Conservation (phyloP, 108 stramenopile genomes). For the Fragilariopsis cylindrus region DNA sequence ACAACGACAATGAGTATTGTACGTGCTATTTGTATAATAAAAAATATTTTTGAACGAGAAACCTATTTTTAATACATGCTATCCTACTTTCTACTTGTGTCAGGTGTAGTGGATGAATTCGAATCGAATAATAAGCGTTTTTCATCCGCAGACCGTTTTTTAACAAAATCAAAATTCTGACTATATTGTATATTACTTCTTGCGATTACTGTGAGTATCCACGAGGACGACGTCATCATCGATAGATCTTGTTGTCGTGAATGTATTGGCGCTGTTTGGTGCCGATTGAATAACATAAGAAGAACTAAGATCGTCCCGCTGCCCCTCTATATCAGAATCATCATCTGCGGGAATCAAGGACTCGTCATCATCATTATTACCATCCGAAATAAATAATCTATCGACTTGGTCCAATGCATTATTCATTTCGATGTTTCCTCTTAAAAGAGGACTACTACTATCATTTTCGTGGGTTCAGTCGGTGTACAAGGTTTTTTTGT, state of each 20-base stretch:
- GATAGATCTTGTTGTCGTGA: slow-evolving; percentile 29
- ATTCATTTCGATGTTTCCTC: background rate
- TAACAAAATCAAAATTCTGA: background rate
- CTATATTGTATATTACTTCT: background rate
- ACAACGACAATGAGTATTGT: too few species aligned
- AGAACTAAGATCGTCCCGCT: slow-evolving; percentile 25
- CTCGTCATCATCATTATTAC: slow-evolving; percentile 14
- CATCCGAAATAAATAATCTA: background rate
- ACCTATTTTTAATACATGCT: too few species aligned
- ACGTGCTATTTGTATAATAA: too few species aligned
- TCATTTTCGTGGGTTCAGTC: too few species aligned
- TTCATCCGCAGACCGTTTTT: too few species aligned
- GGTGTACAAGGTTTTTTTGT: background rate
- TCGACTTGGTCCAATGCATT: background rate
- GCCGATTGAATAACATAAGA: slow-evolving; percentile 42
- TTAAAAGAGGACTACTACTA: background rate
- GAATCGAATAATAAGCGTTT: too few species aligned
- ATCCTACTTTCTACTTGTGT: too few species aligned
- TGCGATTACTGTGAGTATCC: slow-evolving; percentile 3
- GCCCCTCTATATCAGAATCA: slow-evolving; percentile 1
- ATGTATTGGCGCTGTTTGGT: slow-evolving; percentile 40
- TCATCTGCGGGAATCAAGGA: slow-evolving; percentile 19
- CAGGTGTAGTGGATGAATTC: too few species aligned
- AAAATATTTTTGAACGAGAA: too few species aligned
- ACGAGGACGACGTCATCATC: slow-evolving; percentile 39